phyloP scores from a whole-genome alignment of 208 protist genomes.

The Leishmania aethiopica region DNA sequence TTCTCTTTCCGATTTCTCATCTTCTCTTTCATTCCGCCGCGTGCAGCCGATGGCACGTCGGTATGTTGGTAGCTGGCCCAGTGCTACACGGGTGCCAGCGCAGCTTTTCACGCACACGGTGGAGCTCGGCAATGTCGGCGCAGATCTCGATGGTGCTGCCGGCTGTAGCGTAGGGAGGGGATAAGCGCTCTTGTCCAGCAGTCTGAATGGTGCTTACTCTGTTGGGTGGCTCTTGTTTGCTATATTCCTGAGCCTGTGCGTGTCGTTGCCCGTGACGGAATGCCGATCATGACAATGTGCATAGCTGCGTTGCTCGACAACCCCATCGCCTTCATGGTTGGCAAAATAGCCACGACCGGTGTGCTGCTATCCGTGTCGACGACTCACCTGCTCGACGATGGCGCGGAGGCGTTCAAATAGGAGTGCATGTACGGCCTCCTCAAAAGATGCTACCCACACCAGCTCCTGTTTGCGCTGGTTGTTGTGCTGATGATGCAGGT shows the following conservation, averaged over 20 bases:
- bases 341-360: constrained; percentile 52
- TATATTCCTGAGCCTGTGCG: constrained; percentile 53
- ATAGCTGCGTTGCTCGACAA: constrained; percentile 33
- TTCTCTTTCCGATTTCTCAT: neutral
- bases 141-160: neutral
- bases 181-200: constrained; percentile 32
- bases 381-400: constrained; percentile 60
- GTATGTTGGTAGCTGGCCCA: neutral
- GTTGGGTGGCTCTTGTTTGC: constrained; percentile 46
- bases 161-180: neutral
- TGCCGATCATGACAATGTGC: constrained; percentile 57
- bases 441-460: constrained; percentile 38
- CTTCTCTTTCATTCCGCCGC: neutral
- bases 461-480: constrained; percentile 55
- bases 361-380: constrained; percentile 56
- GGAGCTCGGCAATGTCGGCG: neutral
- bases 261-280: constrained; percentile 46
- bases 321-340: constrained; percentile 47
- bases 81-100: neutral
- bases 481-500: constrained; percentile 62
- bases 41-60: neutral
- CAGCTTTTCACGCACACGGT: neutral
- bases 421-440: constrained; percentile 37
- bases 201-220: constrained; percentile 36
- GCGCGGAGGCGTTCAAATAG: constrained; percentile 31